These are phyloP conservation scores for Penicillium canariense DNA, from an alignment of 495 filamentous ascomycete genomes.

Conservation along the genomic window DNA sequence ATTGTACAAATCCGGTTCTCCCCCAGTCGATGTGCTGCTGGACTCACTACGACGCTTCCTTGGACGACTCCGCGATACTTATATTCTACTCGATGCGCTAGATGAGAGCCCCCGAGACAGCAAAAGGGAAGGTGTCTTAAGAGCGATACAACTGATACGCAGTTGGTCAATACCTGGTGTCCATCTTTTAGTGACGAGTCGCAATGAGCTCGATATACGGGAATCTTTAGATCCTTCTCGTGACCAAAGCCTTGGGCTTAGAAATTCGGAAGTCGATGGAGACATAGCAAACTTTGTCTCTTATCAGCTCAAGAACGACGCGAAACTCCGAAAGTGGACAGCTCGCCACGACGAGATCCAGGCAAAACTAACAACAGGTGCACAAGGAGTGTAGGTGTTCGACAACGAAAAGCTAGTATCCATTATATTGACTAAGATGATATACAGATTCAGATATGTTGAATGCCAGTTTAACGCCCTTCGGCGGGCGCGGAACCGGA, in stretches of 20 bases:
- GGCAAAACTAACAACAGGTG: constrained; percentile 16
- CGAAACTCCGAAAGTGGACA: constrained; percentile 28
- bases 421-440: too few relatives aligned
- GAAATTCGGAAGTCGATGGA: constrained; percentile 23
- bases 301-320: constrained; percentile 25
- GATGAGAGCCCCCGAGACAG: constrained; percentile 25
- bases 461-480: constrained; percentile 37
- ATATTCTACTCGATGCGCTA: constrained; percentile 31
- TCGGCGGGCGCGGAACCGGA: constrained; percentile 16
- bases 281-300: constrained; percentile 34
- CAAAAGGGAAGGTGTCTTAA: constrained; percentile 21
- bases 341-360: constrained; percentile 27
- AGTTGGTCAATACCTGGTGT: constrained; percentile 23
- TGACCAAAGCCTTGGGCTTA: constrained; percentile 19
- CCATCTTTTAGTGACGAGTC: constrained; percentile 41
- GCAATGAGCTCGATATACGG: constrained; percentile 35
- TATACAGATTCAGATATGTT: constrained; percentile 40
- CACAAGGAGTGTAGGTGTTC: constrained; percentile 36
- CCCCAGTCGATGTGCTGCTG: constrained; percentile 14
- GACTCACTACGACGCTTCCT: constrained; percentile 15
- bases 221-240: constrained; percentile 20
- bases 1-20: constrained; percentile 6
- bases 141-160: constrained; percentile 23
- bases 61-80: constrained; percentile 16
- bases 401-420: too few relatives aligned